Percentiles rank a stretch among this genome's conserved stretches.
Evolutionary conservation across 2,329 filamentous ascomycete species (phyloP).

Genomic region (Colletotrichum destructivum): DNA sequence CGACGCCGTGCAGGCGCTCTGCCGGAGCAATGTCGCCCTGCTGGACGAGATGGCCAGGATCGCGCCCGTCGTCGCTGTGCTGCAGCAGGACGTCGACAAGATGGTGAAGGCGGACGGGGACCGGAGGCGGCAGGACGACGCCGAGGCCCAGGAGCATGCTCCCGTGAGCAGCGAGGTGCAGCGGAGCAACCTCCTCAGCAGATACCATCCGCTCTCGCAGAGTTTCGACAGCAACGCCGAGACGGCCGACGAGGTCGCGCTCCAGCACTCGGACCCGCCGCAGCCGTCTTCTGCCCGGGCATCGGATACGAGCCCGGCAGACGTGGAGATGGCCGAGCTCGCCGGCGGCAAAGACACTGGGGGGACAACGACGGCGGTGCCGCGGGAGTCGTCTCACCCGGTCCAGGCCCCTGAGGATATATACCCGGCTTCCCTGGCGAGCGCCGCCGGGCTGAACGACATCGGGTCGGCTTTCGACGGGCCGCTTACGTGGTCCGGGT

Average conservation of each 20-base stretch:
- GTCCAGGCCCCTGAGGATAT: conserved; percentile 22
- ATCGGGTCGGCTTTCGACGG: conserved; percentile 10
- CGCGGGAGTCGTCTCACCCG: not conserved
- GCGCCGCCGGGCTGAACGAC: conserved; percentile 1
- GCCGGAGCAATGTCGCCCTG: conserved; percentile 21
- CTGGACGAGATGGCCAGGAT: conserved; percentile 36
- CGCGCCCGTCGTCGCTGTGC: conserved; percentile 21
- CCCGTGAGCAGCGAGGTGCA: no score
- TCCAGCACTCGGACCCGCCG: not conserved
- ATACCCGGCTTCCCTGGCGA: conserved; percentile 6
- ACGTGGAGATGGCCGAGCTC: no score
- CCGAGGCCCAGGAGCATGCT: no score
- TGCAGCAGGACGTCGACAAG: conserved; percentile 29
- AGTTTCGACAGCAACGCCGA: no score
- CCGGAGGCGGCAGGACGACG: no score
- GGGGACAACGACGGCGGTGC: no score
- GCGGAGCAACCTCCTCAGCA: no score
- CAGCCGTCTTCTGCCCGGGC: no score
- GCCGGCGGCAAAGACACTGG: no score
- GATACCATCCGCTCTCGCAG: no score
- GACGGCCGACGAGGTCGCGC: not conserved
- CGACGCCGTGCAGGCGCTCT: conserved; percentile 1
- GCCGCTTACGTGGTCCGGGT: conserved; percentile 23
- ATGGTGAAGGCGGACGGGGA: conserved; percentile 10
- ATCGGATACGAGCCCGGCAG: no score